Conservation (phyloP, 176 grass and related monocot genomes). For the Triticum turgidum region DNA sequence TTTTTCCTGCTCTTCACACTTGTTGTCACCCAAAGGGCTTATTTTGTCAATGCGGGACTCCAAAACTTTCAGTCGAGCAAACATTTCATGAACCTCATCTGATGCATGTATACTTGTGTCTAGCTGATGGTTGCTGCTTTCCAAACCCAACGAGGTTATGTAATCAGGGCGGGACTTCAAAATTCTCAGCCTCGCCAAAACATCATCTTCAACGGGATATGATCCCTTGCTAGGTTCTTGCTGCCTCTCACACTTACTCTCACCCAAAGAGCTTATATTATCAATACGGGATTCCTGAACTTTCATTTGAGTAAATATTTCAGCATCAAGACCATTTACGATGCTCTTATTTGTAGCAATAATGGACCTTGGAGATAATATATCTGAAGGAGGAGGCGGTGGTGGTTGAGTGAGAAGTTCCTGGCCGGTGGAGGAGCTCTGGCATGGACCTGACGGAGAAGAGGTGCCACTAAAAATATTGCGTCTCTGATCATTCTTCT, state of each 20-base stretch:
- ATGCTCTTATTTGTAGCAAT: constrained; percentile 20
- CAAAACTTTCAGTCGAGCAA: constrained; percentile 41
- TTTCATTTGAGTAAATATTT: constrained; percentile 16
- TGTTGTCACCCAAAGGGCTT: constrained; percentile 1
- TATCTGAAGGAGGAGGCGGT: neutral
- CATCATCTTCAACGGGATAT: constrained; percentile 37
- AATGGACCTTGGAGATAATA: neutral
- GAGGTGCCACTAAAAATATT: neutral
- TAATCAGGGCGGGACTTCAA: constrained; percentile 35
- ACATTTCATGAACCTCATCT: constrained; percentile 25
- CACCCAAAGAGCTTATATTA: constrained; percentile 16
- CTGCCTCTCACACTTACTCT: constrained; percentile 1
- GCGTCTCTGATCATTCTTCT: neutral
- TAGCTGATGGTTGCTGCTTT: constrained; percentile 14
- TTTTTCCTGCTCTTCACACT: constrained; percentile 24
- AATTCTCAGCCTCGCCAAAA: constrained; percentile 42
- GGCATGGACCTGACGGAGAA: neutral
- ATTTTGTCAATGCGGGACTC: constrained; percentile 2
- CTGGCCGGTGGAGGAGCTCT: neutral
- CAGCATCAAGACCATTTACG: constrained; percentile 26
- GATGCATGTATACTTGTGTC: neutral
- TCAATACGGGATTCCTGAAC: neutral
- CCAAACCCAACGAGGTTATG: constrained; percentile 6
- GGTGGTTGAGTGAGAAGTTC: neutral
- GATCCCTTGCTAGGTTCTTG: constrained; percentile 33